Evolutionary conservation across 306 rosid species (phyloP), one percentile per base, ranked within the genome.

Genomic region (Quercus glauca): DNA sequence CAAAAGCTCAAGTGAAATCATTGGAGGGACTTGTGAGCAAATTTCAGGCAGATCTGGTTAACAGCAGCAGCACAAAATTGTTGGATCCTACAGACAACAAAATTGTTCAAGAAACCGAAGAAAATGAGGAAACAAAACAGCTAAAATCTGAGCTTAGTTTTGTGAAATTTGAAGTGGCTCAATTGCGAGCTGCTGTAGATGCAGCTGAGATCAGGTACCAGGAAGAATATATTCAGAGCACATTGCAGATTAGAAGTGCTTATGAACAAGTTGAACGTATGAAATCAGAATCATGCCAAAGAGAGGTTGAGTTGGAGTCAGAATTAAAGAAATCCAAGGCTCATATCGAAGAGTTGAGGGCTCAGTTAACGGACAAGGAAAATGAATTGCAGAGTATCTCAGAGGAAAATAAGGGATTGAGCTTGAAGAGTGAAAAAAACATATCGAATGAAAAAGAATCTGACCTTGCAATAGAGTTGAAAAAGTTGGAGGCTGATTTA

Each of bases 211-310:
- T 73, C 37, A 81, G 92, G 75, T 91, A 88, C 89, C 97, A 94
- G 76, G 93, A 94, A 73, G 99, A 94, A 84, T 88, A 86, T 61
- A 89, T 92, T 75, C 97, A 83, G 56, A 86, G 90, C 88, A 87
- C 99, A 5, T 77, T 94, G 89, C 95, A 94, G 88, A 88, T 88
- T 68, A 81, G 95, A 81, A 88, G 82, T 75, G 94, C 93, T 43
- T 93, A 83, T 69, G 97, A 94, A 69, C 90, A 88, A 65, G 71
- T 91, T 41, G 97, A 92, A 78, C 82, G 19, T 49, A 69, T 83
- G 4, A 91, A 91, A 85, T 87, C 89, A 13, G 97, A 92, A 63
- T 82, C 90, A n/a, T 29, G 35, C 78, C 72, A 73, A 73, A 86
- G 73, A 83, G 92, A 92, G 79, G 83, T 85, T 81, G 91, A 85